phyloP scores from a whole-genome alignment of 2,329 filamentous ascomycete species.

The Penicillium palitans region DNA sequence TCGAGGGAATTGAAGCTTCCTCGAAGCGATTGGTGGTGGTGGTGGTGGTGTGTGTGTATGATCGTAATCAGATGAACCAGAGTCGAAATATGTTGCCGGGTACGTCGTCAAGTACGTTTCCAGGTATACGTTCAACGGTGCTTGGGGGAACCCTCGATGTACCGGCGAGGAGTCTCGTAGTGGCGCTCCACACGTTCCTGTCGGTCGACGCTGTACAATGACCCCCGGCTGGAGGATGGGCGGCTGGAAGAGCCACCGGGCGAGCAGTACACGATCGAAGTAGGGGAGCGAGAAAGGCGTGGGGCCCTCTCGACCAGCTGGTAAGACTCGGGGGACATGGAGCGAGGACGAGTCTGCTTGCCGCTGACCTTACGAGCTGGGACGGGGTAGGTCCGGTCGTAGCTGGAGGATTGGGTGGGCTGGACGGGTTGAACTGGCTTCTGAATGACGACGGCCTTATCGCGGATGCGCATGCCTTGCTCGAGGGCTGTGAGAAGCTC shows the following conservation, averaged over 20 bases:
- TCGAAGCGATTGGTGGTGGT: not conserved
- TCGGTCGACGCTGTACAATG: conserved; percentile 38
- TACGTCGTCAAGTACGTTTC: not conserved
- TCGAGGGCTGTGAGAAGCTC: conserved; percentile 46
- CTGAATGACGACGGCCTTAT: conserved; percentile 14
- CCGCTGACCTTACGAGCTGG: conserved; percentile 21
- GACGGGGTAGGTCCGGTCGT: conserved; percentile 37
- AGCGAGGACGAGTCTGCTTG: conserved; percentile 18
- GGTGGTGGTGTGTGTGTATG: not conserved
- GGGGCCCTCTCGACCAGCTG: conserved; percentile 22
- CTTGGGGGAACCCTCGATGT: conserved; percentile 31
- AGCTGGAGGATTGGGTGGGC: conserved; percentile 27
- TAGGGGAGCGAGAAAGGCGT: conserved; percentile 27
- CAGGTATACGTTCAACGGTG: conserved; percentile 25
- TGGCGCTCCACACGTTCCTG: conserved; percentile 37
- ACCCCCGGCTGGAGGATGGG: conserved; percentile 39
- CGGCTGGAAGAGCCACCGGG: conserved; percentile 36
- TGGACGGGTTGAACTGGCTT: conserved; percentile 15
- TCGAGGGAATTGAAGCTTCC: conserved; percentile 4
- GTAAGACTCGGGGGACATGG: conserved; percentile 17
- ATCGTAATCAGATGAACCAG: not conserved
- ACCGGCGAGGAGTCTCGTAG: conserved; percentile 28
- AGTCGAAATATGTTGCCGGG: not conserved
- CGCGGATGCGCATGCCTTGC: conserved; percentile 37
- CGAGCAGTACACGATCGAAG: conserved; percentile 37